These are phyloP conservation scores for Iris pallida DNA, from an alignment of 116 monocot genomes.

Conservation along the genomic window DNA sequence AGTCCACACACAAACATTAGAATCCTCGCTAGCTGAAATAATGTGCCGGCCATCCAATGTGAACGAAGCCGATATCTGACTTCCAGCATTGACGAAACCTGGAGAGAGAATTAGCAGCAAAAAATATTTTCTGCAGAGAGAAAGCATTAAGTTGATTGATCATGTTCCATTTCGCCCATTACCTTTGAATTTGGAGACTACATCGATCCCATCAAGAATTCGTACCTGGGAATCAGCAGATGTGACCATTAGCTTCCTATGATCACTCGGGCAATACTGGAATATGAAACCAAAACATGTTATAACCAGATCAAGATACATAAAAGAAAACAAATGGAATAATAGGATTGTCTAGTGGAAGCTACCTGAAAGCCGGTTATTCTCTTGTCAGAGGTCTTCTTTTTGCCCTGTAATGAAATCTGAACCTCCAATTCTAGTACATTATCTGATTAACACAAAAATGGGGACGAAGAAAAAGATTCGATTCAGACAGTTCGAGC, in stretches of 20 bases:
- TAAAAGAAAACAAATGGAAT: not conserved
- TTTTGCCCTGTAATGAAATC: conserved; percentile 56
- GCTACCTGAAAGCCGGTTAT: conserved; percentile 89
- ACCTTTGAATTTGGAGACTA: conserved; percentile 81
- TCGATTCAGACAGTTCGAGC: no score
- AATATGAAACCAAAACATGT: conserved; percentile 7
- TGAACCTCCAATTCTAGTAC: conserved; percentile 41
- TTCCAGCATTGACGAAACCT: conserved; percentile 64
- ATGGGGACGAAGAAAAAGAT: not conserved
- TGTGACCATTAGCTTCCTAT: conserved; percentile 64
- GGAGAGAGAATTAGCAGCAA: not conserved
- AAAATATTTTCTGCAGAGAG: not conserved
- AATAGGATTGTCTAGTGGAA: not conserved
- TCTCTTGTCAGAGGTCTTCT: conserved; percentile 61
- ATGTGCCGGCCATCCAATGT: conserved; percentile 76
- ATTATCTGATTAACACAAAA: conserved; percentile 39
- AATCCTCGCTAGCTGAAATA: conserved; percentile 84
- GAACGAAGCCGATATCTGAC: conserved; percentile 81
- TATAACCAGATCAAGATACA: conserved; percentile 1
- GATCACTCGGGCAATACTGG: conserved; percentile 76
- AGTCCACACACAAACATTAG: conserved; percentile 72
- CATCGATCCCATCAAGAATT: conserved; percentile 59
- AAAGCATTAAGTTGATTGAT: not conserved
- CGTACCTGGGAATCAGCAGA: conserved; percentile 78
- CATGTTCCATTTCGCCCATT: not conserved